These are phyloP conservation scores for Neurospora sp. DNA, from an alignment of 495 filamentous ascomycete species.

Conservation along the genomic window DNA sequence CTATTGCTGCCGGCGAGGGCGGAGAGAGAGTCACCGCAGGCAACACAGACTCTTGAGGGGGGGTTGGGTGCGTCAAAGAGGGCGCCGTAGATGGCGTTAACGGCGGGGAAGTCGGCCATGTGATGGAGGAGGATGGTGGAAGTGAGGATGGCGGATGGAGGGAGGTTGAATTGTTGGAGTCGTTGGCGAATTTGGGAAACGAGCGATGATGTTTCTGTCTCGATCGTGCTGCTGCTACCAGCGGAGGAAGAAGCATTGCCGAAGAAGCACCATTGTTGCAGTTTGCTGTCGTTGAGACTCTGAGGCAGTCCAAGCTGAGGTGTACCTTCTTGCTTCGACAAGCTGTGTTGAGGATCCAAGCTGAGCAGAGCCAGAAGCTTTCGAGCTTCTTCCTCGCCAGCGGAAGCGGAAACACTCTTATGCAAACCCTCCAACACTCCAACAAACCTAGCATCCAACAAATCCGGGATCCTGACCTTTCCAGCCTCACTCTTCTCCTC, in stretches of 20 bases:
- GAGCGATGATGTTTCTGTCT: conserved; percentile 26
- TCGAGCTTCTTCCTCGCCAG: neutral
- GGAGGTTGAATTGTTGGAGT: conserved; percentile 19
- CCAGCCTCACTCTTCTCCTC: neutral
- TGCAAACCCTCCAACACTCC: conserved; percentile 7
- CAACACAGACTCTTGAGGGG: conserved; percentile 73
- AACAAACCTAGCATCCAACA: conserved; percentile 40
- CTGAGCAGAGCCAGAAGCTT: neutral
- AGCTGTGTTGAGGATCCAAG: neutral
- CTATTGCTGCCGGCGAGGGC: conserved; percentile 22
- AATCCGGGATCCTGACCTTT: conserved; percentile 33
- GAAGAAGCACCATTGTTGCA: conserved; percentile 16
- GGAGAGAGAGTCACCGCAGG: conserved; percentile 48
- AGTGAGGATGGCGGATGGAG: conserved; percentile 53
- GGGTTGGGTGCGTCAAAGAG: conserved; percentile 69
- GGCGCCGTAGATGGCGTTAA: conserved; percentile 66
- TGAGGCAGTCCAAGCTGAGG: neutral
- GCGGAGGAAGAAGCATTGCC: neutral
- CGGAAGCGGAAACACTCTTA: neutral
- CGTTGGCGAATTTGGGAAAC: conserved; percentile 23
- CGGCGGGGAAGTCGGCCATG: conserved; percentile 64
- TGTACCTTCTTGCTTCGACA: neutral
- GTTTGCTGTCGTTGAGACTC: neutral
- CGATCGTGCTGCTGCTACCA: conserved; percentile 9
- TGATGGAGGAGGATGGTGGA: conserved; percentile 66